Base-by-base conservation (phyloP, 768 basidiomycete species). In the Boletus sp. region DNA sequence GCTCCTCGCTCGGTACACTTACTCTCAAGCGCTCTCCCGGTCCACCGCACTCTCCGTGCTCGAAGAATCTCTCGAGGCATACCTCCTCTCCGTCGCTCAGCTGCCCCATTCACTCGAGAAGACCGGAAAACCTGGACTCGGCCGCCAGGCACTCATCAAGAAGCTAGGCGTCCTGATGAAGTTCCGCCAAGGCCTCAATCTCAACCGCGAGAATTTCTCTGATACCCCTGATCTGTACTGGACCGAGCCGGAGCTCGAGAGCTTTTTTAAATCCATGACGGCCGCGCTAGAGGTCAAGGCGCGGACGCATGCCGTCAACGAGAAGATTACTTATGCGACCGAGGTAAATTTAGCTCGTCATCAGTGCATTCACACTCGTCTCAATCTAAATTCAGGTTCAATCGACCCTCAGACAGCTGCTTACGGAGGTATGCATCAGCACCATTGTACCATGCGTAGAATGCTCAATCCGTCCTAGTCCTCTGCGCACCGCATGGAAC, bases 151-250 rank as follows among this genome's bases (percentile, higher is more conserved):
- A 4, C 84, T 98, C 51, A 94, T 98, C 64, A 90, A 90, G 76
- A 94, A 96, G 71, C 80, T 98, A 2, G 96, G 96, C 10, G 85
- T 90, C 66, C 78, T 98, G 52, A 87, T 98, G 82, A 88, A 87
- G 65, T 92, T 98, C 70, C 80, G 96, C 44, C 96, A 98, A 74
- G 87, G 91, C 24, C 77, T 97, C 30, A 98, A 97, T 65, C 82
- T 98, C 51, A 93, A 90, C 64, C 78, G 89, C 45, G 89, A 93
- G 68, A 95, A 93, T 64, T 92, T 94, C 65, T 85, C 86, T 47
- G 94, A 95, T 65, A 85, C 87, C 1, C 92, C 91, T 0, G 90
- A 97, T 71, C 88, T 98, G 62, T 94, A 97, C 70, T 98, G 96
- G 95, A 81, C 89, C 17, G 92, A 97, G 67, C 92, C 94, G 1